Conservation (phyloP, 495 filamentous ascomycete genomes). For the Xylaria nigripes region DNA sequence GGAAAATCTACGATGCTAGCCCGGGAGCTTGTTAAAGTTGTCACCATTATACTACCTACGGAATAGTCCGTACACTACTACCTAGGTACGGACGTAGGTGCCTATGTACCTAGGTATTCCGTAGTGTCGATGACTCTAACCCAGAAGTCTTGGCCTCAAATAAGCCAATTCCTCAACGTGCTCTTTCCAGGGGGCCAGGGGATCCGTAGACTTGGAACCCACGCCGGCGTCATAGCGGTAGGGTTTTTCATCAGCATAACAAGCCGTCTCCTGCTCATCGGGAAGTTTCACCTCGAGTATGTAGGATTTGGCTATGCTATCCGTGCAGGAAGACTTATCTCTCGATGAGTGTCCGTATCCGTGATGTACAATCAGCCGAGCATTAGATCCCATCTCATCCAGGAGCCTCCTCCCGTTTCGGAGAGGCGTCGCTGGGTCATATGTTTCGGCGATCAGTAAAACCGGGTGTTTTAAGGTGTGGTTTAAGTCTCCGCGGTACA, state of each 20-base stretch:
- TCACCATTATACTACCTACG: no score
- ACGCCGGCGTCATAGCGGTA: slow-evolving; percentile 26
- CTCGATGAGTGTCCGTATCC: slow-evolving; percentile 39
- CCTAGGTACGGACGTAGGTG: no score
- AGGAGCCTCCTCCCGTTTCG: slow-evolving; percentile 35
- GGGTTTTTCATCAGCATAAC: slow-evolving; percentile 38
- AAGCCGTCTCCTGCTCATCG: slow-evolving; percentile 29
- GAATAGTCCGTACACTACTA: no score
- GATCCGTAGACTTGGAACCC: not conserved
- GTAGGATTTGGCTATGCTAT: slow-evolving; percentile 28
- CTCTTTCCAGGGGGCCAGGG: not conserved
- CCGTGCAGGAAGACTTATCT: slow-evolving; percentile 36
- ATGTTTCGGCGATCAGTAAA: slow-evolving; percentile 39
- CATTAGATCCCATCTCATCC: slow-evolving; percentile 37
- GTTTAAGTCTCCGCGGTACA: slow-evolving; percentile 37
- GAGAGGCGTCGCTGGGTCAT: slow-evolving; percentile 42
- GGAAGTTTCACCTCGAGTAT: slow-evolving; percentile 33
- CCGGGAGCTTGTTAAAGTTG: no score
- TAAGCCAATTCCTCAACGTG: slow-evolving; percentile 13
- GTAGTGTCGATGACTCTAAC: not conserved
- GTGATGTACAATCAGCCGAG: slow-evolving; percentile 37
- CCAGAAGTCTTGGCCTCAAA: slow-evolving; percentile 7
- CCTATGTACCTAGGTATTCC: no score
- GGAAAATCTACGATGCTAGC: not conserved
- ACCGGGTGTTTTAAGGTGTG: slow-evolving; percentile 34